Evolutionary conservation across 2,329 filamentous ascomycete genomes (phyloP).

Genomic region (Colletotrichum liriopes): DNA sequence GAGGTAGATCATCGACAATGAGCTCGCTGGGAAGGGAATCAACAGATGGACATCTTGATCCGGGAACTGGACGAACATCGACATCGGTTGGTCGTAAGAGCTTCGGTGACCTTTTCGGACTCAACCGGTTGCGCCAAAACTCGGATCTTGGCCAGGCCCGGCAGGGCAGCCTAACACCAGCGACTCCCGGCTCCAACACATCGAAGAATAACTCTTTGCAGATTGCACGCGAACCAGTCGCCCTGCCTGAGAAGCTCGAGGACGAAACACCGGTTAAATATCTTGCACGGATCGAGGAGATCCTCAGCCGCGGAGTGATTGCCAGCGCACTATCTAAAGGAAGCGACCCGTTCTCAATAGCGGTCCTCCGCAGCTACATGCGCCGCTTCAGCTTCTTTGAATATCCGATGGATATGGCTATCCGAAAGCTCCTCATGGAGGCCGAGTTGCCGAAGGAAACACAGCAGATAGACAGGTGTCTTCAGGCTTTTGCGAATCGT

Average conservation of each 20-base stretch:
- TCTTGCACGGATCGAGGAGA: constrained; percentile 85
- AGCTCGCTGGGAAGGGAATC: constrained; percentile 84
- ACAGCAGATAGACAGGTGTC: constrained; percentile 94
- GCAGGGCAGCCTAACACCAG: constrained; percentile 78
- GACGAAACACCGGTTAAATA: constrained; percentile 94
- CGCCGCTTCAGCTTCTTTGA: constrained; percentile 95
- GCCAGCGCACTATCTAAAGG: constrained; percentile 89
- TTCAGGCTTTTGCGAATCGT: constrained; percentile 94
- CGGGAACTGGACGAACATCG: constrained; percentile 81
- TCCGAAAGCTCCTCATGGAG: constrained; percentile 96
- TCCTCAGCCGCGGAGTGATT: constrained; percentile 85
- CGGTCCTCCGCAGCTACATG: constrained; percentile 95
- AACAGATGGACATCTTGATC: constrained; percentile 78
- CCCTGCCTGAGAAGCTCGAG: constrained; percentile 85
- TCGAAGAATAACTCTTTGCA: constrained; percentile 91
- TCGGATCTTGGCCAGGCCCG: constrained; percentile 79
- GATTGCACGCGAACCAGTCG: constrained; percentile 78
- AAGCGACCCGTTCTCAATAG: constrained; percentile 85
- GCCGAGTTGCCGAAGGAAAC: constrained; percentile 97
- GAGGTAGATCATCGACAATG: constrained; percentile 90
- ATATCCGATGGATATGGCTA: constrained; percentile 97
- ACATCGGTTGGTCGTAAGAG: constrained; percentile 94
- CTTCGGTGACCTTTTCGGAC: constrained; percentile 88
- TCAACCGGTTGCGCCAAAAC: constrained; percentile 85
- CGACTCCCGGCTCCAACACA: constrained; percentile 77